Conservation (phyloP, 768 basidiomycete genomes). For the Sarcodon aspratus region DNA sequence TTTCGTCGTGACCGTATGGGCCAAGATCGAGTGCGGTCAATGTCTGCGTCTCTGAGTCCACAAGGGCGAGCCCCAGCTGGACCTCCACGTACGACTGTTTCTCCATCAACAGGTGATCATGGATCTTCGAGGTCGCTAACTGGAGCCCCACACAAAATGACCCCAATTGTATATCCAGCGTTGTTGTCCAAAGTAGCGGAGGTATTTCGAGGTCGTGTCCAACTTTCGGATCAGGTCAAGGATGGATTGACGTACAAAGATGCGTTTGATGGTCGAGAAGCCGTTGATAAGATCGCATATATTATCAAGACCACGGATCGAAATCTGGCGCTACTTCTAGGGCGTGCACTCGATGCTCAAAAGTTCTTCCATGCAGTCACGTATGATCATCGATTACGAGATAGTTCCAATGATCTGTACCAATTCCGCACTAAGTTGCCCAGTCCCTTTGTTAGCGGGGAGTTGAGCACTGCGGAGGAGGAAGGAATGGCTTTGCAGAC, state of each 20-base stretch:
- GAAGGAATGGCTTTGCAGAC: slow-evolving; percentile 18
- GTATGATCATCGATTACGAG: slow-evolving; percentile 91
- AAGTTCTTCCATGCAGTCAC: slow-evolving; percentile 99
- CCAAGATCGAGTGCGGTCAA: slow-evolving; percentile 69
- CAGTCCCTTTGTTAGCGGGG: slow-evolving; percentile 78
- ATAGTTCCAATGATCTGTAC: slow-evolving; percentile 82
- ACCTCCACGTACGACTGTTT: slow-evolving; percentile 13
- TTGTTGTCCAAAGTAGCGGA: slow-evolving; percentile 90
- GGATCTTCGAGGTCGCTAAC: slow-evolving; percentile 16
- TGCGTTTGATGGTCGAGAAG: slow-evolving; percentile 93
- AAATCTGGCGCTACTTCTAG: slow-evolving; percentile 89
- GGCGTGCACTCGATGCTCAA: slow-evolving; percentile 91
- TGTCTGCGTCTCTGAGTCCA: slow-evolving; percentile 48
- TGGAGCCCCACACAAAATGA: slow-evolving; percentile 25
- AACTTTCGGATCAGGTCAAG: slow-evolving; percentile 71
- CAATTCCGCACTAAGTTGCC: slow-evolving; percentile 81
- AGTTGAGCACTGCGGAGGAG: slow-evolving; percentile 33
- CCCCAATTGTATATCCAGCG: slow-evolving; percentile 89
- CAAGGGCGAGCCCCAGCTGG: slow-evolving; percentile 19
- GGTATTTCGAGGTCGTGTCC: slow-evolving; percentile 79
- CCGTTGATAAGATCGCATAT: slow-evolving; percentile 93
- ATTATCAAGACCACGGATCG: slow-evolving; percentile 98
- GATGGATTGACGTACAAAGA: slow-evolving; percentile 95
- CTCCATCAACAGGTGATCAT: slow-evolving; percentile 6
- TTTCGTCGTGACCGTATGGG: slow-evolving; percentile 47